Evolutionary conservation across 768 basidiomycete genomes (phyloP), one percentile per base, ranked within the genome.

Genomic region (Xanthoconium stramineum): DNA sequence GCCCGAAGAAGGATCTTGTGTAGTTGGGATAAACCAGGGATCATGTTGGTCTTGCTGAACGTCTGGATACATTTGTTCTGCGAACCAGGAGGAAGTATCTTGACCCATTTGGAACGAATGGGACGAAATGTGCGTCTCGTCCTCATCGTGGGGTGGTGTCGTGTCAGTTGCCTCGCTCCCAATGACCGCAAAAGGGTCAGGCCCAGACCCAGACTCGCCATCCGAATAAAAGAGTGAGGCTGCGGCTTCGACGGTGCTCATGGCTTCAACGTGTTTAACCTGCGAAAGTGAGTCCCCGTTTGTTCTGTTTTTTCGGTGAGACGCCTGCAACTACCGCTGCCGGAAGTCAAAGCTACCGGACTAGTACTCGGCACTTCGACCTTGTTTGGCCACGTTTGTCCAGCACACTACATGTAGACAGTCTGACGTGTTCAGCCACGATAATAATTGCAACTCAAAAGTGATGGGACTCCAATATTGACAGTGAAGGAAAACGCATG

Each of bases 181-280:
- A 58, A 86, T 77, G 52, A 78, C 73, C 58, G 85, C 80, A 74
- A 88, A 88, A 50, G 82, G 81, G 73, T 89, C 86, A 33, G 80
- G 75, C 17, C 74, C 74, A 49, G 82, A 65, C 17, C 74, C 74
- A 49, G 82, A 65, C 66, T 89, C 86, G 37, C 60, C 61, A 33
- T 82, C 81, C 50, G 81, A 73, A 58, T 84, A 88, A 76, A 93
- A 93, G 45, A 93, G 85, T 55, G 88, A 85, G 50, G 89, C 86
- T 36, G 91, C 91, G 61, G 88, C 84, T 76, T 90, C 88, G 54
- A 86, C 83, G 61, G 78, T 76, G 69, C 76, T 80, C 86, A 88
- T 87, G 65, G 65, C 63, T 70, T 60, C 68, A 73, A 61, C 70
- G 70, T 73, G 70, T 66, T 52, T 44, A 47, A 45, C 37, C 49